phyloP scores from a whole-genome alignment of 2,329 filamentous ascomycete genomes.

The Coniochaeta sp. region DNA sequence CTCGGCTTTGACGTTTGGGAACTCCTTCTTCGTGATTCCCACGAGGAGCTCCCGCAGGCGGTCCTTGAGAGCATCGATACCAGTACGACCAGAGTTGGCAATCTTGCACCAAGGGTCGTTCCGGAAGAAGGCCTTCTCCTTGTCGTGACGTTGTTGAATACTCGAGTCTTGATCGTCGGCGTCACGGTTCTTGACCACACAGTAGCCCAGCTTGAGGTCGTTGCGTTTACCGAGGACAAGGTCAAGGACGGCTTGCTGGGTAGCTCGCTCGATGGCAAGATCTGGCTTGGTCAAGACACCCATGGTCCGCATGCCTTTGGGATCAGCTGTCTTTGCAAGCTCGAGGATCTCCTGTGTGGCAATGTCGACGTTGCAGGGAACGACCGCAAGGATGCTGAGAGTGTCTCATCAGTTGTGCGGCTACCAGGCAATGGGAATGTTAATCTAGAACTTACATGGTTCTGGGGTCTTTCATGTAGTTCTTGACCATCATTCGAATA shows the following conservation, averaged over 20 bases:
- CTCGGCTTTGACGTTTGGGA: conserved; percentile 23
- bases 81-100: conserved; percentile 16
- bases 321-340: conserved; percentile 29
- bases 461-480: conserved; percentile 34
- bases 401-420: no score
- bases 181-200: conserved; percentile 38
- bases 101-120: conserved; percentile 25
- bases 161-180: conserved; percentile 29
- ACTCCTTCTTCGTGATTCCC: conserved; percentile 26
- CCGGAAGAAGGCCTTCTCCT: conserved; percentile 30
- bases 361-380: conserved; percentile 28
- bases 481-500: conserved; percentile 37
- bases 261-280: conserved; percentile 33
- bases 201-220: conserved; percentile 38
- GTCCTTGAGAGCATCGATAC: conserved; percentile 25
- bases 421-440: no score
- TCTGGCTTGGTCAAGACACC: conserved; percentile 54
- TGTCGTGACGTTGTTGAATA: conserved; percentile 18
- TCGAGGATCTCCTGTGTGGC: conserved; percentile 30
- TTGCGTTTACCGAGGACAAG: conserved; percentile 31
- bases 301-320: conserved; percentile 31
- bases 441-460: conserved; percentile 38
- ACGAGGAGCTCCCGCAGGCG: conserved; percentile 25
- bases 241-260: conserved; percentile 28
- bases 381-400: conserved; percentile 36